Percentiles rank a stretch among this genome's conserved stretches.
Evolutionary conservation across 179 eudicot genomes (phyloP).

Genomic region (Spinacia oleracea): DNA sequence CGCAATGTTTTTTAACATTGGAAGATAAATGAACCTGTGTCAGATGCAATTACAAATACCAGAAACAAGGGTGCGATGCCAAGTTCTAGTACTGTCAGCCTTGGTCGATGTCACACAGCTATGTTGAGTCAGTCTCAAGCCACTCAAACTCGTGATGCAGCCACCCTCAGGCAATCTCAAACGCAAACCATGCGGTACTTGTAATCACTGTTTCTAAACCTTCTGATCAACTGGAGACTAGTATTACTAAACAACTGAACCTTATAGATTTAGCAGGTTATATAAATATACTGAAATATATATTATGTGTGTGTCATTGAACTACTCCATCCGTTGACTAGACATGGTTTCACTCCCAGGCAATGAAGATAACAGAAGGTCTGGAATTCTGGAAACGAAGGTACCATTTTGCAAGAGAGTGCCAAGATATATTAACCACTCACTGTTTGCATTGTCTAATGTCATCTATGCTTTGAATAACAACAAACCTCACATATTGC

Average conservation of each 20-base stretch:
- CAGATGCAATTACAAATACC: no score
- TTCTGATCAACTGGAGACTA: slow-evolving; percentile 30
- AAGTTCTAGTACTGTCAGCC: no score
- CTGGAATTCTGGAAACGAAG: slow-evolving; percentile 86
- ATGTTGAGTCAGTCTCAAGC: no score
- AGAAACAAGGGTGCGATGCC: no score
- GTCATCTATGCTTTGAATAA: slow-evolving; percentile 88
- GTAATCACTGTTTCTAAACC: slow-evolving; percentile 56
- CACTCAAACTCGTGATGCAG: no score
- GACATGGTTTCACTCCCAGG: slow-evolving; percentile 42
- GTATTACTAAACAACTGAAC: slow-evolving; percentile 64
- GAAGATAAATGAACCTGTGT: no score
- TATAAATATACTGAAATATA: background rate
- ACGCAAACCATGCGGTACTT: slow-evolving; percentile 83
- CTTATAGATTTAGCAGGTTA: slow-evolving; percentile 95
- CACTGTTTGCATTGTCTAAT: slow-evolving; percentile 80
- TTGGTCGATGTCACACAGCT: no score
- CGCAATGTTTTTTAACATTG: no score
- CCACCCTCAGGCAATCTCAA: no score
- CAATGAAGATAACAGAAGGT: slow-evolving; percentile 84
- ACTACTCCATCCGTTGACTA: background rate
- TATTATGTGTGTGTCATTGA: background rate
- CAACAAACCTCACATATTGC: slow-evolving; percentile 65
- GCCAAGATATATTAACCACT: slow-evolving; percentile 89
- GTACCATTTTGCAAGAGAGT: slow-evolving; percentile 88